Evolutionary conservation across 805 yeast genomes (phyloP).

Genomic region (Candida rishiriensis): DNA sequence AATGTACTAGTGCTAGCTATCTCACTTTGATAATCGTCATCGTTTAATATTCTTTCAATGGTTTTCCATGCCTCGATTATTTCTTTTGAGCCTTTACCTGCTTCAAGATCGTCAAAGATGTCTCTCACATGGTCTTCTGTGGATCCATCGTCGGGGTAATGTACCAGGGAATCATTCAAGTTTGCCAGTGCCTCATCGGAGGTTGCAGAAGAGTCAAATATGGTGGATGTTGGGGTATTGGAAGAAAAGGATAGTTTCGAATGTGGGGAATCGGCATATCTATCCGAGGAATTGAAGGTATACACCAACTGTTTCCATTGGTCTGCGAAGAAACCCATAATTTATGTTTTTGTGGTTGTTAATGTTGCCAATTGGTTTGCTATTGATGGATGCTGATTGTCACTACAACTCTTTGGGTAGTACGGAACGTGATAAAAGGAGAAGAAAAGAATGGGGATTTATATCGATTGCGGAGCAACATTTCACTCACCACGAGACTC

Average conservation of each 20-base stretch:
- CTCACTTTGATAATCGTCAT: constrained; percentile 68
- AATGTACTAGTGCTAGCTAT: too few species aligned
- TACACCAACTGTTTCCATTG: constrained; percentile 56
- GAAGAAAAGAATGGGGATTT: too few species aligned
- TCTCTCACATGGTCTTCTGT: constrained; percentile 27
- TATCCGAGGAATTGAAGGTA: constrained; percentile 61
- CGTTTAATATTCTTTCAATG: constrained; percentile 40
- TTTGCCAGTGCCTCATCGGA: constrained; percentile 21
- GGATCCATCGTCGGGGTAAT: constrained; percentile 22
- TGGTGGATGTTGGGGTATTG: constrained; percentile 22
- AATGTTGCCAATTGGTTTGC: too few species aligned
- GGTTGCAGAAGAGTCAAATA: constrained; percentile 5
- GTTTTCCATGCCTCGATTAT: constrained; percentile 77
- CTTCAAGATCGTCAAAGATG: constrained; percentile 29
- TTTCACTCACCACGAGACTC: too few species aligned
- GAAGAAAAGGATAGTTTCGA: constrained; percentile 22
- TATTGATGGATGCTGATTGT: too few species aligned
- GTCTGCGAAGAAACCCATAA: constrained; percentile 21
- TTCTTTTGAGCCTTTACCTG: constrained; percentile 65
- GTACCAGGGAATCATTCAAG: constrained; percentile 11
- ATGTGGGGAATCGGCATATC: constrained; percentile 61
- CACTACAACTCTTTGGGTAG: too few species aligned
- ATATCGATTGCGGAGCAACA: too few species aligned
- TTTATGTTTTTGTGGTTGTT: background rate
- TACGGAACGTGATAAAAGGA: too few species aligned